phyloP scores from a whole-genome alignment of 169 alveolate genomes.

The Cryptosporidium ryanae region DNA sequence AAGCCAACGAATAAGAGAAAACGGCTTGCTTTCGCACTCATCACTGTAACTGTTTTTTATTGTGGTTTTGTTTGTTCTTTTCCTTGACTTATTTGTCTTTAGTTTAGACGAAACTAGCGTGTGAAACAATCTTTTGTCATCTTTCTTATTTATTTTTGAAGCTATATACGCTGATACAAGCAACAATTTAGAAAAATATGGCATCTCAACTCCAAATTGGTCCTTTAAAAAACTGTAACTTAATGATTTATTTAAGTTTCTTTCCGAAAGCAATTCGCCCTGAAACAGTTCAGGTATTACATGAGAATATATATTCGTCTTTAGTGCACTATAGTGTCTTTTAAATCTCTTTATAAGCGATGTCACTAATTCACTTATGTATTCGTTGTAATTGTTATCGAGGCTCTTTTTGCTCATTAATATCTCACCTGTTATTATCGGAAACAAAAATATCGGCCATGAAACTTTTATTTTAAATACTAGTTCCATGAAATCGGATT shows the following conservation, averaged over 20 bases:
- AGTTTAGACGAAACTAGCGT: conserved; percentile 36
- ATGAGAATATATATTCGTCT: conserved; percentile 49
- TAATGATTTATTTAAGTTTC: not conserved
- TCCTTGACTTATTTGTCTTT: conserved; percentile 6
- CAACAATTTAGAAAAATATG: conserved; percentile 48
- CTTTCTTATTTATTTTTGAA: conserved; percentile 36
- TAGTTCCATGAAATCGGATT: conserved; percentile 47
- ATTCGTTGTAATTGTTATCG: not conserved
- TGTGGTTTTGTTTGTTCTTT: not conserved
- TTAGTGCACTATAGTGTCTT: conserved; percentile 31
- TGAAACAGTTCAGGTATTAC: conserved; percentile 42
- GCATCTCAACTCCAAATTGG: conserved; percentile 15
- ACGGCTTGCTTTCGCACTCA: conserved; percentile 5
- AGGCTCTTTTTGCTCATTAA: not conserved
- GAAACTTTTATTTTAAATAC: conserved; percentile 4
- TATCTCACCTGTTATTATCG: conserved; percentile 39
- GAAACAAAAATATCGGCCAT: conserved; percentile 63
- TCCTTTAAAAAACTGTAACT: conserved; percentile 29
- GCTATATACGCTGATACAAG: conserved; percentile 69
- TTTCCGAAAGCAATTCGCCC: conserved; percentile 22
- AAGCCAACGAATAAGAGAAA: conserved; percentile 62
- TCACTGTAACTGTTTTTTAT: not conserved
- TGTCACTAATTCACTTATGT: conserved; percentile 3
- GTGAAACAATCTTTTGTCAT: conserved; percentile 46
- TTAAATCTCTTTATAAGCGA: conserved; percentile 22